phyloP scores from a whole-genome alignment of 2,329 filamentous ascomycete species.

The Aspergillus ruber region DNA sequence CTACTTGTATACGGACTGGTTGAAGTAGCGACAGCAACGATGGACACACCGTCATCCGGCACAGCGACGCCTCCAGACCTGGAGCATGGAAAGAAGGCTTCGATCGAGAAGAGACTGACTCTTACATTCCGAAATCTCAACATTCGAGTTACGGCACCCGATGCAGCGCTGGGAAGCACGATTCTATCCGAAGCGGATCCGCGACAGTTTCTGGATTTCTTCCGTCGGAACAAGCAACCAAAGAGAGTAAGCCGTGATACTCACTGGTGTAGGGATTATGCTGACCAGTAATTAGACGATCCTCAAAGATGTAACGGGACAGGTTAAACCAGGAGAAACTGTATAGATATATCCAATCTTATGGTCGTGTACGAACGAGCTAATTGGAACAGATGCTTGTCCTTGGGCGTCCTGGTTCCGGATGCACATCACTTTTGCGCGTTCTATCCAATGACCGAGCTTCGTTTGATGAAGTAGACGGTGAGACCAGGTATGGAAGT shows the following conservation, averaged over 20 bases:
- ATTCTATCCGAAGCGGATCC: conserved; percentile 28
- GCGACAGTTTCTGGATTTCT: conserved; percentile 18
- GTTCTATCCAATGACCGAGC: conserved; percentile 59
- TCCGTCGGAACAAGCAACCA: conserved; percentile 12
- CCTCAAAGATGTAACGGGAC: conserved; percentile 32
- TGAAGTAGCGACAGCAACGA: conserved; percentile 4
- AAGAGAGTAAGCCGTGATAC: conserved; percentile 21
- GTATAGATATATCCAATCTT: conserved; percentile 16
- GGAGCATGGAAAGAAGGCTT: conserved; percentile 11
- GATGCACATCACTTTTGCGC: conserved; percentile 65
- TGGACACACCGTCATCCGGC: conserved; percentile 25
- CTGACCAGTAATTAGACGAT: conserved; percentile 27
- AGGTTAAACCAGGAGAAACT: conserved; percentile 40
- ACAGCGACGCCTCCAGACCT: conserved; percentile 19
- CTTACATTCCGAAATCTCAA: conserved; percentile 31
- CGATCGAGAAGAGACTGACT: conserved; percentile 26
- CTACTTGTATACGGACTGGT: no score
- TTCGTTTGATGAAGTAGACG: conserved; percentile 53
- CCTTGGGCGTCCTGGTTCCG: conserved; percentile 60
- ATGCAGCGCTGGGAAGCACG: conserved; percentile 30
- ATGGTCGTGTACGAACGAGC: background rate
- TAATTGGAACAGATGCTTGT: conserved; percentile 49
- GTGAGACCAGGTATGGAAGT: conserved; percentile 47
- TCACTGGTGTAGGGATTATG: background rate
- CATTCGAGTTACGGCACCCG: conserved; percentile 29